A percentile compares a stretch with the other conserved stretches of the same genome.
Conservation (phyloP, 129 eudicot species). For the Flaveria robusta region DNA sequence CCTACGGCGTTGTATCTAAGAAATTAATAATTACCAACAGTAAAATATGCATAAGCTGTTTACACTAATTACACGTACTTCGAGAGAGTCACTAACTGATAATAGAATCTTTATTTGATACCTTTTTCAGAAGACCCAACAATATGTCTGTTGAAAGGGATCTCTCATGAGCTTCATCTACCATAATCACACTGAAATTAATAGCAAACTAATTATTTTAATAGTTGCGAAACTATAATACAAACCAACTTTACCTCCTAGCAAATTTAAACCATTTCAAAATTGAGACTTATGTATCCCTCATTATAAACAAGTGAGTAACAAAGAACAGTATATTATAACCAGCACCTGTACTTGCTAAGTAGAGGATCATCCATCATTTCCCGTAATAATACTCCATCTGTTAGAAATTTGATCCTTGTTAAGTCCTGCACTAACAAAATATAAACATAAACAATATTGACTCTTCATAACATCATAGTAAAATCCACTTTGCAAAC, state of each 20-base stretch:
- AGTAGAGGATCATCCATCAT: constrained; percentile 99
- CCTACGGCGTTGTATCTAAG: constrained; percentile 87
- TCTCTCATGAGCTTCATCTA: constrained; percentile 99
- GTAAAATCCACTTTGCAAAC: constrained; percentile 1
- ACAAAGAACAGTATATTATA: background rate
- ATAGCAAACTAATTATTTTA: background rate
- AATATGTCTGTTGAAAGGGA: constrained; percentile 89
- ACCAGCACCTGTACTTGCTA: constrained; percentile 80
- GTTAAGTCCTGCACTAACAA: constrained; percentile 73
- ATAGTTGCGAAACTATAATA: background rate
- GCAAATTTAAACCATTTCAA: background rate
- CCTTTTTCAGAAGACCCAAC: constrained; percentile 95
- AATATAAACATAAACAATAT: constrained; percentile 25
- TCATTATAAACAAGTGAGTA: background rate
- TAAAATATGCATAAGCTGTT: constrained; percentile 1
- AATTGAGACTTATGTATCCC: background rate
- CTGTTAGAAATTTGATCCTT: constrained; percentile 92
- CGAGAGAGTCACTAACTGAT: background rate
- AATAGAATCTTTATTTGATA: constrained; percentile 16
- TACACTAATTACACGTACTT: background rate
- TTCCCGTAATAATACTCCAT: constrained; percentile 95
- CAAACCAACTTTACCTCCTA: background rate
- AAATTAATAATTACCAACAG: constrained; percentile 18
- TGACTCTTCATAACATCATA: constrained; percentile 28
- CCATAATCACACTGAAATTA: constrained; percentile 83